Evolutionary conservation across 768 basidiomycete species (phyloP), one percentile per base, ranked within the genome.

Genomic region (Trametes coccinea): DNA sequence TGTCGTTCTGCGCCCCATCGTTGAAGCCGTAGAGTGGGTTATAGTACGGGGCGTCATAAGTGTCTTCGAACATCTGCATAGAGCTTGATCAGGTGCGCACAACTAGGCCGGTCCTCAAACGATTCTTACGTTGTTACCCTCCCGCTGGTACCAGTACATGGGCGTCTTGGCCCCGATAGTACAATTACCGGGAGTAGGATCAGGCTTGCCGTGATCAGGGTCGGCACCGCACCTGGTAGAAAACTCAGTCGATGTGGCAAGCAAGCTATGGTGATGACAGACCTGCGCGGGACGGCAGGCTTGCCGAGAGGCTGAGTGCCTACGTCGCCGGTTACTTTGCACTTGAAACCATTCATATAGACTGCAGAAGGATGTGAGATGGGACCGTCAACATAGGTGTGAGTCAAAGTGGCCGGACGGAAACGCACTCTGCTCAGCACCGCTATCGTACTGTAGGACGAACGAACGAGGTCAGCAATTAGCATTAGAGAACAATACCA

Each of bases 1-100:
- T 74, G 65, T 80, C 74, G 27, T 70, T 64, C 69, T 82, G 80
- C 6, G 78, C 77, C 44, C 82, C 82, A 60, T 81, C 73, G 1
- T 29, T 47, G 68, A 78, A 82, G 53, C 76, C 74, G 66, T 76
- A 82, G 16, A 71, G 57, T 34, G 65, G 61, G 47, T 70, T 74
- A 67, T 82, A 82, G 29, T 65, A 57, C n/a, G 74, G 75, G 6
- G 75, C 70, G 17, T 46, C 16, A 56, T 71, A 68, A 0, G 62
- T 62, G 56, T 59, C 73, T 61, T 77, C 74, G 49, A 69, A 70
- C 70, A 74, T 72, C 75, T 75, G 62, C 33, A 29, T 2, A 33
- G 5, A 2, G 17, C 9, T 6, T 17, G 17, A 45, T 34, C 34
- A 16, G 43, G 49, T 41, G 48, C 53, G 57, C 47, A 39, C 10